Percentiles rank a stretch among this genome's conserved stretches.
phyloP scores from a whole-genome alignment of 2,329 filamentous ascomycete species.

The Colletotrichum chlorophyti region DNA sequence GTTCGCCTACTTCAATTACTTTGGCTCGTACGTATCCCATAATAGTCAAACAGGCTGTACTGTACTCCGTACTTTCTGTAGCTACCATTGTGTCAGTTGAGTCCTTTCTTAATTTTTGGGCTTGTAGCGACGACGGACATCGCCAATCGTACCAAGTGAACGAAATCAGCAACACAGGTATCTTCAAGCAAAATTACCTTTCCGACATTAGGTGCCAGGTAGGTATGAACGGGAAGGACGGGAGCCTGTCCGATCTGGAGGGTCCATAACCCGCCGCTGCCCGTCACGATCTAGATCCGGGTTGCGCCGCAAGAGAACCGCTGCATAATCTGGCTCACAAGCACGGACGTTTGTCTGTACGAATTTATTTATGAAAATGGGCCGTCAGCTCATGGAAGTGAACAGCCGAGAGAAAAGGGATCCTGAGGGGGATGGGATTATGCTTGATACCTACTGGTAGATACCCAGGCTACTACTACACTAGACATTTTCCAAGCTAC shows the following conservation, averaged over 20 bases:
- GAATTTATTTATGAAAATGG: neutral
- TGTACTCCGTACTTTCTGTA: no score
- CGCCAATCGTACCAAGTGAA: neutral
- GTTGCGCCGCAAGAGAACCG: slow-evolving; percentile 4
- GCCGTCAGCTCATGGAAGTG: neutral
- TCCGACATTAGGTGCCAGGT: no score
- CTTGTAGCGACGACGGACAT: no score
- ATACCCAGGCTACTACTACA: no score
- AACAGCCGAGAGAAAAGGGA: slow-evolving; percentile 4
- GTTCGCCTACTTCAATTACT: slow-evolving; percentile 9
- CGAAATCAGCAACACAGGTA: neutral
- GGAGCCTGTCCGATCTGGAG: slow-evolving; percentile 12
- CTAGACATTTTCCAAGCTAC: no score
- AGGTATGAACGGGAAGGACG: slow-evolving; percentile 10
- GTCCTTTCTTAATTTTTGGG: no score
- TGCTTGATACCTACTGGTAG: no score
- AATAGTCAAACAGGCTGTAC: no score
- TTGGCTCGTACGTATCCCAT: no score
- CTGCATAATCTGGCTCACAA: neutral
- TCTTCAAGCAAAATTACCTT: neutral
- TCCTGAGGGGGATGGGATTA: no score
- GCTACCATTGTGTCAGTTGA: no score
- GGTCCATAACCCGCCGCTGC: slow-evolving; percentile 12
- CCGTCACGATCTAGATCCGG: slow-evolving; percentile 23
- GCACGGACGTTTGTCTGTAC: neutral